Base-by-base conservation (phyloP, 2,329 filamentous ascomycete genomes). In the Amauroascus verrucosus region DNA sequence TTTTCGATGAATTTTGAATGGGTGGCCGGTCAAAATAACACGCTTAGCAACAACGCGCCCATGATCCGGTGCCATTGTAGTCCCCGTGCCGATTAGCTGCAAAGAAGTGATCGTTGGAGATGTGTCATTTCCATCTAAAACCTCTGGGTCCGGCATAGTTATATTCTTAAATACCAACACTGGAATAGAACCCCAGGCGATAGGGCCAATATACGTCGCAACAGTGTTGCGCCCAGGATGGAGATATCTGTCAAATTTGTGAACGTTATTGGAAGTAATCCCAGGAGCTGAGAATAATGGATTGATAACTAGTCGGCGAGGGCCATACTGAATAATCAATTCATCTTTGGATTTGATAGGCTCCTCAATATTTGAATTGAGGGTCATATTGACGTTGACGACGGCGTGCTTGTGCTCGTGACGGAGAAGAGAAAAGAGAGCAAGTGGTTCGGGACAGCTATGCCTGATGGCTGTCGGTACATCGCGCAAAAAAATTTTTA, bases 1-100 rank as follows among this genome's bases (percentile, higher is more conserved):
- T 71, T 86, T 89, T 79, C 95, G 96, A 81, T 98, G 88, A 68
- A 98, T 98, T 75, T 98, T 95, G 78, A 88, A 96, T 0, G 94
- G 93, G 67, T 98, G 91, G 14, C 93, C 94, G 0, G 93, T 95
- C 54, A 98, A 78, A 59, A 97, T 87, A 61, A 95, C 83, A 50
- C 93, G 85, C 74, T 98, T 98, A 63, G 91, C 90, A 56, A 98
- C 82, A 53, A 98, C 85, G 37, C 93, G 84, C 46, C 72, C 64
- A 66, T 82, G 65, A 70, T 90, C 69, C 67, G 89, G 87, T 0
- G 89, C 83, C 14, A 96, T 78, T 5, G 86, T 83, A 0, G 93
- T 97, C 57, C 94, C 93, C 0, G 87, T 95, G 45, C 80, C 93
- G 54, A 96, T 79, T 48, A 98, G 79, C 37, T 82, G 78, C 13